These are phyloP conservation scores for Alternaria metachromatica DNA, from an alignment of 2,329 filamentous ascomycete genomes.

Conservation along the genomic window DNA sequence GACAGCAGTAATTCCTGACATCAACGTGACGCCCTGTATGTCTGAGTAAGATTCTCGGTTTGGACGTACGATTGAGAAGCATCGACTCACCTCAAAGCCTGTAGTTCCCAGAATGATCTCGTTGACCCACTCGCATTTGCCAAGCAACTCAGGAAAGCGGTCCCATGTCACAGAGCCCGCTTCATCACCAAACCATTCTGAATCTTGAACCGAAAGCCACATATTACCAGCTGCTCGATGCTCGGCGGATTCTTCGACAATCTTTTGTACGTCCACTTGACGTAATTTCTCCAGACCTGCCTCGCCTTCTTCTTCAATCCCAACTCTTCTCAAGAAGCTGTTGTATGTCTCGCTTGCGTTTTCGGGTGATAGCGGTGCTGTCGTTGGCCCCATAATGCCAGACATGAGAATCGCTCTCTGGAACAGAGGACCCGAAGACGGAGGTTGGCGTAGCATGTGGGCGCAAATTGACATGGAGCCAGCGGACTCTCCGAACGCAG, in stretches of 20 bases:
- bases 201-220: constrained; percentile 21
- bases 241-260: constrained; percentile 20
- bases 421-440: constrained; percentile 24
- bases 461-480: constrained; percentile 46
- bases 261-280: constrained; percentile 7
- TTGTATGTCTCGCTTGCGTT: constrained; percentile 18
- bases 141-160: constrained; percentile 17
- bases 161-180: constrained; percentile 26
- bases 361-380: constrained; percentile 8
- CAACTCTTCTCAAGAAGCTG: constrained; percentile 28
- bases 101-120: constrained; percentile 55
- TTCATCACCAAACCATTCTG: constrained; percentile 21
- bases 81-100: constrained; percentile 50
- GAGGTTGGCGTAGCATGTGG: constrained; percentile 29
- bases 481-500: constrained; percentile 55
- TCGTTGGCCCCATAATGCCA: constrained; percentile 23
- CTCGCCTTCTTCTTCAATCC: constrained; percentile 19
- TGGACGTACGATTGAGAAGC: not conserved
- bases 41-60: not conserved
- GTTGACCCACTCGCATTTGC: constrained; percentile 50
- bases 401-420: constrained; percentile 28
- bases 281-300: constrained; percentile 15
- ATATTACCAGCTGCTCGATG: constrained; percentile 4
- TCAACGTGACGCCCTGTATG: constrained; percentile 1
- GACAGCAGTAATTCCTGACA: not conserved